phyloP scores from a whole-genome alignment of 345 rosid species.

The Linum trigynum region DNA sequence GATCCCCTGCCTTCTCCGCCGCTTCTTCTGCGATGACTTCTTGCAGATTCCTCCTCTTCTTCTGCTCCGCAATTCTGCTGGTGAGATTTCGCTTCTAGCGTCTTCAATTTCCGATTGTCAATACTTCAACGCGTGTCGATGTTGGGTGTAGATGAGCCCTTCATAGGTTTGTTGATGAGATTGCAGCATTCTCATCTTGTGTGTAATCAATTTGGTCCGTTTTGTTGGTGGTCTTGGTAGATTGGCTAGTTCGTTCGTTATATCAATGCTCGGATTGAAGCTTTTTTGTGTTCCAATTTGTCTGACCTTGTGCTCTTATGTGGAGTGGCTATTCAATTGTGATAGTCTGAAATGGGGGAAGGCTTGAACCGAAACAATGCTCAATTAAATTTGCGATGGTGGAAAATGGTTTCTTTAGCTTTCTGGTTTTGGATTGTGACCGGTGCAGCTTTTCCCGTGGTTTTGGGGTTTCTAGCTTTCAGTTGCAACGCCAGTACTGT shows the following conservation, averaged over 20 bases:
- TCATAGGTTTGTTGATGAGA: neutral
- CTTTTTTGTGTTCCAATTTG: neutral
- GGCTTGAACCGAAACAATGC: neutral
- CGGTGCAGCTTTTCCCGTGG: neutral
- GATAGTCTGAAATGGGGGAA: too few species aligned
- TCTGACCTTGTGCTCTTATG: neutral
- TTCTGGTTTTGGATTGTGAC: neutral
- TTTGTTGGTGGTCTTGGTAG: neutral
- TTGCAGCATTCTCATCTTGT: neutral
- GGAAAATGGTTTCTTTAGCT: neutral
- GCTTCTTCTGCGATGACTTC: neutral
- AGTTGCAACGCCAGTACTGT: neutral
- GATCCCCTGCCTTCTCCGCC: neutral
- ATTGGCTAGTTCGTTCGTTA: too few species aligned
- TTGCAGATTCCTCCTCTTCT: neutral
- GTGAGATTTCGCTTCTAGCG: neutral
- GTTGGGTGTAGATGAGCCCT: slow-evolving; percentile 1
- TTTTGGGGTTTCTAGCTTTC: neutral
- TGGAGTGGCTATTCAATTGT: neutral
- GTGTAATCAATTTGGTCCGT: neutral
- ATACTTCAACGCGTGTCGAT: neutral
- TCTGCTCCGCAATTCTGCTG: neutral
- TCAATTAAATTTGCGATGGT: neutral
- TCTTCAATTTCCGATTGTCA: neutral
- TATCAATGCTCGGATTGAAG: neutral